Evolutionary conservation across 2,329 filamentous ascomycete genomes (phyloP), one percentile per base, ranked within the genome.

Genomic region (Metarhizium album): DNA sequence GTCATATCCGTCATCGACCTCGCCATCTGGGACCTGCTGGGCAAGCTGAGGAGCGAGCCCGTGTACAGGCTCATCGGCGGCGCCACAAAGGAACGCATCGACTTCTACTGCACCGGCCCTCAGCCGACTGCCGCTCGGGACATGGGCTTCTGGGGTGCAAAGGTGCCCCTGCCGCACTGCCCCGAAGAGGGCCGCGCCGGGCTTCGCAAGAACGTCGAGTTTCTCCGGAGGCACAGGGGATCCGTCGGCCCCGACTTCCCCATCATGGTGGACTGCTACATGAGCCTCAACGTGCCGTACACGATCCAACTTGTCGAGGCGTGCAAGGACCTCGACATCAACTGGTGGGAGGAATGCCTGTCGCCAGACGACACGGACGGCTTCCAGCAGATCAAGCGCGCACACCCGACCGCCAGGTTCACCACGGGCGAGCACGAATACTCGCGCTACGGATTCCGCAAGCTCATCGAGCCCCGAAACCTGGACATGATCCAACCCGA

Each of bases 291-390:
- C 61, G 90, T 96, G 24, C 74, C 87, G 1, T 96, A 96, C 71
- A 95, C 88, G 3, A 95, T 96, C 59, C 86, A 95, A 68, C 76
- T 96, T 23, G 90, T 87, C 54, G 87, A 90, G 70, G 85, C 84
- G 48, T 89, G 85, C 64, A 80, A 87, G 59, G 83, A 90, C 58
- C 78, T 95, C 58, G 79, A 91, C 67, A 90, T 96, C 66, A 90
- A 95, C 73, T 96, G 90, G 90, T 95, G 89, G 89, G 90, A 96
- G 72, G 90, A 96, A 73, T 94, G 89, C 57, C 73, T 96, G 55
- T 86, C 84, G 29, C 90, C 90, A 11, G 90, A 96, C 67, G 90
- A 96, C 72, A 88, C 86, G 46, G 90, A 95, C 61, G 90, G 90
- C 51, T 94, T 94, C 61, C 86, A 82, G 57, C 82, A 89, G 65